Evolutionary conservation across 1,284 basidiomycete genomes (phyloP).

Genomic region (Athelia psychrophila): DNA sequence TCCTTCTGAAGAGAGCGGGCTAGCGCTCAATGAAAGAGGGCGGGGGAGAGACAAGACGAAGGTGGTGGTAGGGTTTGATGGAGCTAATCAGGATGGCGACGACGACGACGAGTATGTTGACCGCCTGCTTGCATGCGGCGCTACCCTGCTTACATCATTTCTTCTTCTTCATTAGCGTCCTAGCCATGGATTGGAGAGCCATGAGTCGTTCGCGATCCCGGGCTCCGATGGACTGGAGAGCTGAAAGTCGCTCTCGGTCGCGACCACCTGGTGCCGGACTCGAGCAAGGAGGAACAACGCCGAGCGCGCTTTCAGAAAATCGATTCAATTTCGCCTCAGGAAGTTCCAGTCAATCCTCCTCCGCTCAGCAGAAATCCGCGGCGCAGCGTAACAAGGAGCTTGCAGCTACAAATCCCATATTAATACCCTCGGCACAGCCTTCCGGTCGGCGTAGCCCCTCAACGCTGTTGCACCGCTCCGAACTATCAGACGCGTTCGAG

Average conservation of each 20-base stretch:
- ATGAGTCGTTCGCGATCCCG: conserved; percentile 91
- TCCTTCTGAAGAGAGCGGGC: no score
- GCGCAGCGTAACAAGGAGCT: conserved; percentile 14
- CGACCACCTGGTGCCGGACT: conserved; percentile 55
- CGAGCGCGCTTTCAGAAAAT: conserved; percentile 34
- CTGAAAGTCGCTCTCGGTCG: conserved; percentile 71
- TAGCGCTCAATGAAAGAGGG: conserved; percentile 52
- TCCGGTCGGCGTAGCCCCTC: conserved; percentile 49
- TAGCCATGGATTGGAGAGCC: conserved; percentile 91
- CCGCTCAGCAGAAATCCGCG: neutral
- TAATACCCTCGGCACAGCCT: conserved; percentile 43
- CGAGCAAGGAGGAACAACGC: conserved; percentile 39
- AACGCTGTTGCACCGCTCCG: conserved; percentile 30
- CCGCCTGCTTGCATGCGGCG: conserved; percentile 16
- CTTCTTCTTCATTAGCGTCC: conserved; percentile 32
- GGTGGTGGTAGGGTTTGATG: conserved; percentile 77
- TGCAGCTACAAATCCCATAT: conserved; percentile 42
- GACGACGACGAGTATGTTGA: conserved; percentile 75
- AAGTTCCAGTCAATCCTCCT: conserved; percentile 3
- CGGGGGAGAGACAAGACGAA: conserved; percentile 76
- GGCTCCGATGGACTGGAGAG: conserved; percentile 83
- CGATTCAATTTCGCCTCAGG: conserved; percentile 40
- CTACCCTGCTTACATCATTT: no score
- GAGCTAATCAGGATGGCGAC: conserved; percentile 62
- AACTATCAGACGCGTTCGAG: conserved; percentile 59